Evolutionary conservation across 495 filamentous ascomycete species (phyloP), one percentile per base, ranked within the genome.

Genomic region (Terfezia boudieri): DNA sequence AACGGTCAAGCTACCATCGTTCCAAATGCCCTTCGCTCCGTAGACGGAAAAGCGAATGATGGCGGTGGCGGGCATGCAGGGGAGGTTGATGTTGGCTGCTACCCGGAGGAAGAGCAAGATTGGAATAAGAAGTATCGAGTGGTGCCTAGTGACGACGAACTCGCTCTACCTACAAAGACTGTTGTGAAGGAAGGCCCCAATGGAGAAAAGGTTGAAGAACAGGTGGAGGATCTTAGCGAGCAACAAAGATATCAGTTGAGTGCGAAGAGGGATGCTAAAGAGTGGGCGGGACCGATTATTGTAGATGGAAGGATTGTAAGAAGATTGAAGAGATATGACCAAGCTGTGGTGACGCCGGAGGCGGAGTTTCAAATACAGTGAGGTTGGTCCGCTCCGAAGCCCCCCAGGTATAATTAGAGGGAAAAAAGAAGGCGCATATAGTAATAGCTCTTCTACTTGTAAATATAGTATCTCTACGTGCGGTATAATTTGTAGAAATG

Each of bases 41-140:
- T 49, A 57, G 14, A 55, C 50, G 9, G 43, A 16, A n/a, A 52
- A 35, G 50, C 62, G 51, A 49, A 61, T 41, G 60, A 55, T 8
- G 60, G 63, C 54, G 56, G 59, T 54, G 23, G 49, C 59, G 9
- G 64, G 7, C 63, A 54, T 56, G 61, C 48, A 74, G 73, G 64
- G 82, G 60, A 95, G 68, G 83, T 87, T 61, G 73, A 83, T 56
- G 67, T 65, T n/a, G 70, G 76, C n/a, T 73, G 95, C 16, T 68
- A 71, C 22, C 11, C 23, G 32, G 67, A 78, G 54, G 92, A 93
- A 69, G 90, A 96, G 67, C 69, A 67, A 49, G 82, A 94, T 60
- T 96, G 92, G 90, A 75, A 80, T 60, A 95, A 94, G 67, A 74
- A 72, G 2, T 78, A 81, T 8, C 78, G 80, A 68, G n/a, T 20